phyloP scores from a whole-genome alignment of 768 basidiomycete genomes.

The Mycena rosella region DNA sequence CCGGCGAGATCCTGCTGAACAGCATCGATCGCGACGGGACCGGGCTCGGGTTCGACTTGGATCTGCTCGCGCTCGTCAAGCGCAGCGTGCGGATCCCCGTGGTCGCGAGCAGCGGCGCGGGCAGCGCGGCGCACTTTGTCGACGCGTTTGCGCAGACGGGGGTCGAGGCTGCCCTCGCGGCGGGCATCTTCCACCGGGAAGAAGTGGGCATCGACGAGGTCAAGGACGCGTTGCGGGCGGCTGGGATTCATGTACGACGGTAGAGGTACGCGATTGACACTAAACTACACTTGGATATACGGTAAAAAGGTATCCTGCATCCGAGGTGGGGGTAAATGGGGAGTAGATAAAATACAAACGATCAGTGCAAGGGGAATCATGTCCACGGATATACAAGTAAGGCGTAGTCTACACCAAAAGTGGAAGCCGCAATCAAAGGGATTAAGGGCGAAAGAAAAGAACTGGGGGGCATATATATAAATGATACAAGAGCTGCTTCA shows the following conservation, averaged over 20 bases:
- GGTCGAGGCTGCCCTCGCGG: conserved; percentile 94
- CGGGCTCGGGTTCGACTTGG: conserved; percentile 91
- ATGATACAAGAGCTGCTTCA: conserved; percentile 39
- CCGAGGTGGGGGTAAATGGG: conserved; percentile 33
- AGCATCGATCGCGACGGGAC: conserved; percentile 97
- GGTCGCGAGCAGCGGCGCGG: conserved; percentile 95
- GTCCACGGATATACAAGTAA: conserved; percentile 40
- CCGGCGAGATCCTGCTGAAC: conserved; percentile 95
- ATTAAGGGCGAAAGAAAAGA: conserved; percentile 32
- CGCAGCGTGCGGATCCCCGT: conserved; percentile 88
- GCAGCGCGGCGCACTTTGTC: conserved; percentile 84
- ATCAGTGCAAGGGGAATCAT: conserved; percentile 31
- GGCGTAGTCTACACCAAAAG: conserved; percentile 32
- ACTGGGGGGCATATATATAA: conserved; percentile 27
- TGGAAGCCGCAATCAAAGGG: conserved; percentile 36
- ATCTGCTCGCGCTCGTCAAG: conserved; percentile 83
- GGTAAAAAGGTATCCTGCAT: conserved; percentile 38
- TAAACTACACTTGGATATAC: conserved; percentile 47
- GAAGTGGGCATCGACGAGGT: conserved; percentile 89
- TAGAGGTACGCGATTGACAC: conserved; percentile 31
- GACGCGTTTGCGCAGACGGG: conserved; percentile 84
- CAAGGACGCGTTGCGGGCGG: conserved; percentile 67
- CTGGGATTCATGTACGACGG: conserved; percentile 63
- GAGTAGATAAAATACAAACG: conserved; percentile 25
- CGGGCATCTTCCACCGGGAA: conserved; percentile 95